Evolutionary conservation across 352 stramenopile species (phyloP), one percentile per base, ranked within the genome.

Genomic region (Pythium aphanidermatum): DNA sequence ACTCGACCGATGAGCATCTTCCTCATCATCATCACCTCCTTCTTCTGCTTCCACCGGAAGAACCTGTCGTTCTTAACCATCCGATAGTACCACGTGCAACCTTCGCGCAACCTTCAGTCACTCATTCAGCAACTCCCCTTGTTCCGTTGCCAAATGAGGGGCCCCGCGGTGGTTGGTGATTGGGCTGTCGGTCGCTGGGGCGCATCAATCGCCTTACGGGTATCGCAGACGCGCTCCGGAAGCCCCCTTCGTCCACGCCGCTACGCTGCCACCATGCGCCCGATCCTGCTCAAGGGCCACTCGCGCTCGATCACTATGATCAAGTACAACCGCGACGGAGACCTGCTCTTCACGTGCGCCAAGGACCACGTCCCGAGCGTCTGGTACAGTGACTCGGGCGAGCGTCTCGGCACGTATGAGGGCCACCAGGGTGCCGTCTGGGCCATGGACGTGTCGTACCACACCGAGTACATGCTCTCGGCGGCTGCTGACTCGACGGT

Each of bases 281-380:
- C 96, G 43, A 98, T 99, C 65, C 65, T 99, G 52, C 81, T 99
- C 41, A 98, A 99, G 76, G 96, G 96, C 64, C 97, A 99, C 82
- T 96, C 97, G 59, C 92, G 97, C 63, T 96, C 96, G 47, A 97
- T 99, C 59, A 99, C 96, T 10, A 87, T 91, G 76, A 86, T 99
- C 55, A 97, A 98, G 65, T 99, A 98, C 85, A 99, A 99, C 73
- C 86, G 88, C 44, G 96, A 99, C 60, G 96, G 96, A 29, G 97
- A 99, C 68, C 74, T 99, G 14, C 74, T 99, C 16, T 98, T 99
- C 72, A 96, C 95, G 32, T 94, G 79, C 42, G 90, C 93, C 35
- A 98, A 98, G 70, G 95, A 99, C 57, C 79, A 98, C 61, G 74
- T 85, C 32, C 95, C 95, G 25, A 97, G 92, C 37, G 71, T 99